phyloP scores from a whole-genome alignment of 208 protist species.

The Leishmania braziliensis region DNA sequence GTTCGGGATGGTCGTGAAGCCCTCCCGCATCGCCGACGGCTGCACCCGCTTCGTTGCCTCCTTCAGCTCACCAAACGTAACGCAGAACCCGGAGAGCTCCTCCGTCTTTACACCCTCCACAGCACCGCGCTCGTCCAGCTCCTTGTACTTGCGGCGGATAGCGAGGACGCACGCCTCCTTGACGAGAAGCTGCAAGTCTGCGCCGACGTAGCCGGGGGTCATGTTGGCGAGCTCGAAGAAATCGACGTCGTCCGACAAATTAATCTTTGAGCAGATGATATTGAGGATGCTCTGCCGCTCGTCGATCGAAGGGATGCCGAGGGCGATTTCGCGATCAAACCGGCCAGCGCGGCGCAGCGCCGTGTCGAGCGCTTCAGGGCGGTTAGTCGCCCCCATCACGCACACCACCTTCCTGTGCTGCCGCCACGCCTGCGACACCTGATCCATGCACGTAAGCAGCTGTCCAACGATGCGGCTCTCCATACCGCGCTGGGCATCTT shows the following conservation, averaged over 20 bases:
- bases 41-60: conserved; percentile 96
- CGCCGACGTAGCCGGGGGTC: conserved; percentile 98
- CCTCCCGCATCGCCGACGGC: conserved; percentile 97
- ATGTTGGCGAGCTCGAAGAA: conserved; percentile 94
- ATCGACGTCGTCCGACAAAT: conserved; percentile 89
- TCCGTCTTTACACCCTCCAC: conserved; percentile 41
- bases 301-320: conserved; percentile 96
- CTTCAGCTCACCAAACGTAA: conserved; percentile 83
- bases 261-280: conserved; percentile 85
- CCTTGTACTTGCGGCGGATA: conserved; percentile 82
- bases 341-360: conserved; percentile 96
- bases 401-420: conserved; percentile 91
- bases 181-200: conserved; percentile 96
- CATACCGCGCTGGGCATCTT: conserved; percentile 97
- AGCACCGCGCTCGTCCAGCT: conserved; percentile 49
- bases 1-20: conserved; percentile 96
- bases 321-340: conserved; percentile 97
- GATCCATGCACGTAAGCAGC: conserved; percentile 99
- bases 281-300: conserved; percentile 90
- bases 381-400: conserved; percentile 96
- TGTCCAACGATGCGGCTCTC: conserved; percentile 98
- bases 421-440: conserved; percentile 88
- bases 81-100: conserved; percentile 62
- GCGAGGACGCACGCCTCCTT: conserved; percentile 94
- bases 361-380: conserved; percentile 96